These are phyloP conservation scores for Leccinum insolens DNA, from an alignment of 1,284 basidiomycete genomes.

Conservation along the genomic window DNA sequence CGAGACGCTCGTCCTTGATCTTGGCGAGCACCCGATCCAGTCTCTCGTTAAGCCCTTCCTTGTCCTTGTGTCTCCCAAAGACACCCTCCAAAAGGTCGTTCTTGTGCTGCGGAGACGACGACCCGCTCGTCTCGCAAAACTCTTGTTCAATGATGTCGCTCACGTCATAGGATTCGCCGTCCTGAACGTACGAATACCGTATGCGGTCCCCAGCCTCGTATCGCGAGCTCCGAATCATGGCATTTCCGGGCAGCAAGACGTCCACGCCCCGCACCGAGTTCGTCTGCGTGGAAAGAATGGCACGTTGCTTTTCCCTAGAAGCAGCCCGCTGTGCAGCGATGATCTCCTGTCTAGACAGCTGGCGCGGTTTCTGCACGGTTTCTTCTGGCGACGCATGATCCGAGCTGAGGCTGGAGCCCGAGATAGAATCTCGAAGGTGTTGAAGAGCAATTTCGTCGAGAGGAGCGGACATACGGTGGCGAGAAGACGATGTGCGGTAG, in stretches of 20 bases:
- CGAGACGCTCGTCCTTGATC: constrained; percentile 56
- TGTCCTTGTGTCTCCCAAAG: constrained; percentile 55
- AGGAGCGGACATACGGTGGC: constrained; percentile 68
- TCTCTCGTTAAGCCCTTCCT: constrained; percentile 65
- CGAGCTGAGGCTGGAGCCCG: constrained; percentile 47
- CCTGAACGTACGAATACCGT: constrained; percentile 91
- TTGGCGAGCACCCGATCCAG: constrained; percentile 79
- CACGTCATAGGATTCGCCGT: constrained; percentile 89
- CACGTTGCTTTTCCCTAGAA: constrained; percentile 82
- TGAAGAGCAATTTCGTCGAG: constrained; percentile 77
- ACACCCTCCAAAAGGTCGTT: constrained; percentile 72
- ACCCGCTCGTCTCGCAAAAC: constrained; percentile 53
- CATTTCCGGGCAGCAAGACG: constrained; percentile 81
- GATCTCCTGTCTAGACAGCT: constrained; percentile 79
- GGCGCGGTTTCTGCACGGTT: constrained; percentile 36
- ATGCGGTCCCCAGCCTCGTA: constrained; percentile 71
- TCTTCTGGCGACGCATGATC: constrained; percentile 40
- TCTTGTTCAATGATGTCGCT: constrained; percentile 91
- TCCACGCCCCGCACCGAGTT: constrained; percentile 89
- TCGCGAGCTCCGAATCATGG: constrained; percentile 82
- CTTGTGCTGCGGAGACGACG: constrained; percentile 34
- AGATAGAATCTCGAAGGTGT: constrained; percentile 66
- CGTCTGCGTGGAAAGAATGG: constrained; percentile 80
- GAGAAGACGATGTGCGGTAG: constrained; percentile 68
- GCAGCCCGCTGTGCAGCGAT: constrained; percentile 91